Evolutionary conservation across 176 grass and related monocot species (phyloP), one percentile per base, ranked within the genome.

Genomic region (Luzula sylvatica): DNA sequence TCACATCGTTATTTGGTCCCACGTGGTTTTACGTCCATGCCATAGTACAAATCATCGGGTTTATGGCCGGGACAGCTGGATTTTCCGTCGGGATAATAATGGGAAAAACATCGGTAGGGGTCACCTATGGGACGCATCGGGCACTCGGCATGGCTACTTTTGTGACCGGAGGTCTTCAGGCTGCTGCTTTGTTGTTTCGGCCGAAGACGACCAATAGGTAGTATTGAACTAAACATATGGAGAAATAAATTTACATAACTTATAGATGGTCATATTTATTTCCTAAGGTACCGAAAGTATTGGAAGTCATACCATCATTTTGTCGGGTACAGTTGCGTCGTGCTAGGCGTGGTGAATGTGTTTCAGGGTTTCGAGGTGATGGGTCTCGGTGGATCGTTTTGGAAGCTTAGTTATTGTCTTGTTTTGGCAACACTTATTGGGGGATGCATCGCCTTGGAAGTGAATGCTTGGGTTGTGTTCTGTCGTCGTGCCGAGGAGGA

Each of bases 301-400:
- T 98, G 93, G 93, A 98, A 98, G 71, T 98, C 93, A 55, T 98
- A 98, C 78, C 93, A 98, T 85, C 93, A 98, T 68, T 82, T 98
- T 27, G 65, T 98, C 0, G 93, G 93, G 1, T 98, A 98, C 60
- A 82, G 93, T 25, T 90, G 77, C 74, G 75, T 80, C 16, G 93
- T 98, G 38, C 42, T 98, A 30, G 93, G 93, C 12, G 93, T 92
- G 47, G 93, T 92, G 38, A 98, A 98, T 70, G 93, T 98, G 0
- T 98, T 98, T 82, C 93, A 98, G 55, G 86, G 93, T 12, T 83
- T 98, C 50, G 93, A 98, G 56, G 81, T 83, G 21, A 98, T 98
- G 86, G 86, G 81, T 19, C 65, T 98, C 7, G 70, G 82, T 2
- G 71, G 72, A 5, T 83, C 93, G 15, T 90, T 82, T 54, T 98